phyloP scores from a whole-genome alignment of 2,329 filamentous ascomycete genomes.

The Apiospora pterosperma region DNA sequence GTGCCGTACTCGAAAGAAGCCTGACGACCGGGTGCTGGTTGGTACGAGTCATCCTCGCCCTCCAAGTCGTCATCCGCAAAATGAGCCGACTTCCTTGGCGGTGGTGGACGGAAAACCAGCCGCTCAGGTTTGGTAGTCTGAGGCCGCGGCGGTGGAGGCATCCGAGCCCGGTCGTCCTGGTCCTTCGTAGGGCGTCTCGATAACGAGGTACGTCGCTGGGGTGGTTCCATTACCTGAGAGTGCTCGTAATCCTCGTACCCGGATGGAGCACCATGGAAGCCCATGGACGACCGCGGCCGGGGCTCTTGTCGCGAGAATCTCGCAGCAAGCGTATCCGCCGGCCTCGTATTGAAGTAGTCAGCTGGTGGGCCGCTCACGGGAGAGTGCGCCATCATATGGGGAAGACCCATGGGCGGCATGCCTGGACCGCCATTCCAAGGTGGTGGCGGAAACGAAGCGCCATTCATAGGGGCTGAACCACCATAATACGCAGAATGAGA shows the following conservation, averaged over 20 bases:
- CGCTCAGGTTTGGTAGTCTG: constrained; percentile 28
- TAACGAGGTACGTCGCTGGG: constrained; percentile 40
- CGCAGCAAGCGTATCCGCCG: constrained; percentile 15
- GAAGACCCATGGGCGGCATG: constrained; percentile 3
- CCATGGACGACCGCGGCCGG: constrained; percentile 38
- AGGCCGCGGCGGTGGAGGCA: constrained; percentile 47
- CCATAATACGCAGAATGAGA: constrained; percentile 31
- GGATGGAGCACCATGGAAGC: constrained; percentile 23
- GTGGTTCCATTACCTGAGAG: constrained; percentile 30
- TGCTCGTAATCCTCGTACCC: constrained; percentile 38
- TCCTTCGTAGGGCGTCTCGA: constrained; percentile 32
- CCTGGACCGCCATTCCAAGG: constrained; percentile 7
- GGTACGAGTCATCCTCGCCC: neutral
- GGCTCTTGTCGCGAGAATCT: constrained; percentile 19
- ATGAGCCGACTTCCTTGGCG: constrained; percentile 24
- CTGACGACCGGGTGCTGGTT: neutral
- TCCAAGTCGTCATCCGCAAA: constrained; percentile 19
- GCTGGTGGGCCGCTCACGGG: constrained; percentile 7
- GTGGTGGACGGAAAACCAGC: constrained; percentile 27
- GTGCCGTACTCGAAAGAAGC: constrained; percentile 1
- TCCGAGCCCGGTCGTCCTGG: constrained; percentile 42
- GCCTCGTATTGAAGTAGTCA: constrained; percentile 7
- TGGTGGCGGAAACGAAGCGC: constrained; percentile 24
- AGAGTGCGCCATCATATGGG: constrained; percentile 2
- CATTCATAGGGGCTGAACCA: constrained; percentile 19